Percentiles rank a stretch among this genome's conserved stretches.
Evolutionary conservation across 2,329 filamentous ascomycete species (phyloP).

Genomic region (Aspergillus quadrilineatus): DNA sequence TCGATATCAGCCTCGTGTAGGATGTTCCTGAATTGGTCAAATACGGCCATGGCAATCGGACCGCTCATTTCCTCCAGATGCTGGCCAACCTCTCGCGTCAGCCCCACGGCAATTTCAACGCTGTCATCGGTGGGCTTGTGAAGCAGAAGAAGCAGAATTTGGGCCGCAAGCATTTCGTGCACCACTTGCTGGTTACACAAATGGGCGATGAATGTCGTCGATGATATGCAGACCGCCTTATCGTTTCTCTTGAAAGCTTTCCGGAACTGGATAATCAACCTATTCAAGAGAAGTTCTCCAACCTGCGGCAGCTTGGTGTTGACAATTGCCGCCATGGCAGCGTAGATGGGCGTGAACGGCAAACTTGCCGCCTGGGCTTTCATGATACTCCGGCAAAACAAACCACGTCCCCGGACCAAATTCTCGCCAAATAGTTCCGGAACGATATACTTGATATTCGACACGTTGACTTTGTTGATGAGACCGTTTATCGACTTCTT

Average conservation of each 20-base stretch:
- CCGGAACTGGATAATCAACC: constrained; percentile 86
- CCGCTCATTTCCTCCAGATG: constrained; percentile 94
- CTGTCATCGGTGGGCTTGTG: constrained; percentile 97
- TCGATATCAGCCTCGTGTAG: constrained; percentile 96
- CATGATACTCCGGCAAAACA: constrained; percentile 97
- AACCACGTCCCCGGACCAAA: constrained; percentile 79
- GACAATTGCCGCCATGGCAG: constrained; percentile 91
- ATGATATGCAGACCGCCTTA: constrained; percentile 90
- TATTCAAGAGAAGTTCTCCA: constrained; percentile 81
- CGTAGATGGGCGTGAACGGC: constrained; percentile 94
- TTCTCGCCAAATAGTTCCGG: constrained; percentile 96
- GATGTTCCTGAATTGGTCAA: constrained; percentile 93
- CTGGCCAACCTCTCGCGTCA: constrained; percentile 89
- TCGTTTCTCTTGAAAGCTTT: constrained; percentile 96
- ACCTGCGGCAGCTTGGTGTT: constrained; percentile 97
- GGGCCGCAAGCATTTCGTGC: constrained; percentile 87
- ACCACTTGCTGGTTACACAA: constrained; percentile 94
- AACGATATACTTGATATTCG: constrained; percentile 96
- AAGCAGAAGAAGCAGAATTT: constrained; percentile 86
- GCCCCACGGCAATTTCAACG: constrained; percentile 92
- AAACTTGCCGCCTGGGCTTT: constrained; percentile 95
- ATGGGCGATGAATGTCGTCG: constrained; percentile 92
- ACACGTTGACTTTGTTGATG: constrained; percentile 98
- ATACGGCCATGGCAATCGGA: constrained; percentile 82
- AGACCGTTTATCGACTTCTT: constrained; percentile 99